Evolutionary conservation across 129 eudicot genomes (phyloP).

Genomic region (Flaveria ramosissima): DNA sequence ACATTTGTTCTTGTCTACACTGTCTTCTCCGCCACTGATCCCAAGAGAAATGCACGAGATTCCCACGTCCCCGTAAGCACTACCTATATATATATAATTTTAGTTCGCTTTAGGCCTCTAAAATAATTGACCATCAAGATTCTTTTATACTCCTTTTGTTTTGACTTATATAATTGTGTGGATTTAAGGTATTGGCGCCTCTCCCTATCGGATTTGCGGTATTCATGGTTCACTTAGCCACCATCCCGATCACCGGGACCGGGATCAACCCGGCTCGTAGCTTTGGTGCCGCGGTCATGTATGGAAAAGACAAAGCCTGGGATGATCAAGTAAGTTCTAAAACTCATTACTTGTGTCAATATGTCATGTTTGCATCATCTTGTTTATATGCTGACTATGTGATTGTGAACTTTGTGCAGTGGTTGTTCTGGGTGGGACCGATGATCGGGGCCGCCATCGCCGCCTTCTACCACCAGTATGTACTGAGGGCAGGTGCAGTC

Average conservation of each 20-base stretch:
- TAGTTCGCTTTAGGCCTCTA: too few relatives aligned
- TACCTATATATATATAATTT: background rate
- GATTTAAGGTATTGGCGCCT: conserved; percentile 6
- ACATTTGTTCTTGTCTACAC: conserved; percentile 66
- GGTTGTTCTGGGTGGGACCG: conserved; percentile 41
- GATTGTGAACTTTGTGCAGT: conserved; percentile 9
- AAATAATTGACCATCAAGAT: too few relatives aligned
- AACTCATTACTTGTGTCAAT: background rate
- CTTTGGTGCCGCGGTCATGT: conserved; percentile 2
- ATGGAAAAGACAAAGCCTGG: conserved; percentile 28
- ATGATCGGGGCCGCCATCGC: conserved; percentile 41
- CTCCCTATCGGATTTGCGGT: conserved; percentile 7
- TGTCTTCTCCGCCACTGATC: conserved; percentile 75
- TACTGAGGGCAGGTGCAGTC: conserved; percentile 10
- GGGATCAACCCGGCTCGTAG: conserved; percentile 14
- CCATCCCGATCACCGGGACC: conserved; percentile 4
- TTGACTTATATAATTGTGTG: background rate
- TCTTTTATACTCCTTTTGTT: background rate
- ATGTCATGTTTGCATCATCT: background rate
- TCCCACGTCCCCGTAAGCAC: conserved; percentile 67
- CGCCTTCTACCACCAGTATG: conserved; percentile 36
- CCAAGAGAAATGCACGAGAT: conserved; percentile 73
- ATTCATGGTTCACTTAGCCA: conserved; percentile 14
- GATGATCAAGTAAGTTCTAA: conserved; percentile 27
- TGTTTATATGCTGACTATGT: background rate